phyloP scores from a whole-genome alignment of 345 rosid species.

The Aethionema arabicum region DNA sequence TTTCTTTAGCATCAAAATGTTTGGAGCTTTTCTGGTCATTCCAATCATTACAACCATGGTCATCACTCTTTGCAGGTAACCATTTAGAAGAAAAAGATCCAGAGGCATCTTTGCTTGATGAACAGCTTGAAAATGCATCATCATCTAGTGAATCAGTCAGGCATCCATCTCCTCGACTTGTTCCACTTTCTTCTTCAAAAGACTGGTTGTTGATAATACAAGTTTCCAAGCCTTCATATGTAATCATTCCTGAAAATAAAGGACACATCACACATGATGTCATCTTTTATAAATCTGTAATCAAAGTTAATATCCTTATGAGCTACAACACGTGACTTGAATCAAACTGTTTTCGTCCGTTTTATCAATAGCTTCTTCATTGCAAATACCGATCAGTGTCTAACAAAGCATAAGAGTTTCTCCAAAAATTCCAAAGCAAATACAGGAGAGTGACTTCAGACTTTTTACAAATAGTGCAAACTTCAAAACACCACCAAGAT shows the following conservation, averaged over 20 bases:
- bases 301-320: neutral
- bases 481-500: neutral
- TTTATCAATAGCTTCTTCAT: too few relatives aligned
- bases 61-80: slow-evolving; percentile 56
- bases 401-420: too few relatives aligned
- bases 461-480: neutral
- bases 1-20: slow-evolving; percentile 54
- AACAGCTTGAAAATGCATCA: slow-evolving; percentile 73
- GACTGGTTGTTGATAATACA: slow-evolving; percentile 83
- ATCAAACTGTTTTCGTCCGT: neutral
- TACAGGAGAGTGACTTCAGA: neutral
- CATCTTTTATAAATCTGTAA: neutral
- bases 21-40: slow-evolving; percentile 53
- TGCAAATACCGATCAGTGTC: too few relatives aligned
- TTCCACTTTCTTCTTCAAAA: slow-evolving; percentile 74
- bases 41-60: slow-evolving; percentile 57
- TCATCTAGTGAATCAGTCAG: slow-evolving; percentile 75
- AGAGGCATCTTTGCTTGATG: slow-evolving; percentile 88
- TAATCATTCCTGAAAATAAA: slow-evolving; percentile 58
- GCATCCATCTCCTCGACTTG: slow-evolving; percentile 80
- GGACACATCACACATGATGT: neutral
- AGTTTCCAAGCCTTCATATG: slow-evolving; percentile 82
- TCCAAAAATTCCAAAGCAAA: too few relatives aligned
- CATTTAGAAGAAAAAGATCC: slow-evolving; percentile 90
- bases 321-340: neutral